phyloP scores from a whole-genome alignment of 441 rosid species.

The Erodium chrysanthum region DNA sequence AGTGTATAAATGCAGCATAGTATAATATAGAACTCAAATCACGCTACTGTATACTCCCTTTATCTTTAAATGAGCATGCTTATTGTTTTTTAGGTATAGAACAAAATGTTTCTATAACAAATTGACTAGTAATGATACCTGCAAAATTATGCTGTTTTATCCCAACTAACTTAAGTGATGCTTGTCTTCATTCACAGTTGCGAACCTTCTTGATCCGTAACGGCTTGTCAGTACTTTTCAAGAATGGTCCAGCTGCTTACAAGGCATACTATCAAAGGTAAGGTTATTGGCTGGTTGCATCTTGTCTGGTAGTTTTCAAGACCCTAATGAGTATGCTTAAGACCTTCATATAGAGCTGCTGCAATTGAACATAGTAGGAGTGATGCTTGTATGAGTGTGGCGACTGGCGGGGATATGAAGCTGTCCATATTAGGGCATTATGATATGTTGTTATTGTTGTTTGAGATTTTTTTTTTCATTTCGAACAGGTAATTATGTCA shows the following conservation, averaged over 20 bases:
- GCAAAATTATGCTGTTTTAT: background rate
- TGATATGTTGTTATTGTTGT: background rate
- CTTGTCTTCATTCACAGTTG: conserved; percentile 35
- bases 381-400: background rate
- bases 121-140: too few species aligned
- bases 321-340: background rate
- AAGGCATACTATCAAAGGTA: conserved; percentile 70
- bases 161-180: conserved; percentile 4
- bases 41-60: too few species aligned
- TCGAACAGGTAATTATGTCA: too few species aligned
- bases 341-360: background rate
- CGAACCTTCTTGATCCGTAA: conserved; percentile 94
- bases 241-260: conserved; percentile 82
- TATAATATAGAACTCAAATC: background rate
- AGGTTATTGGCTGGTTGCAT: conserved; percentile 11
- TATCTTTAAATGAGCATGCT: too few species aligned
- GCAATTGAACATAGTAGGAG: background rate
- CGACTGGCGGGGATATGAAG: background rate
- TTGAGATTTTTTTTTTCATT: too few species aligned
- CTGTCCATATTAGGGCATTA: background rate
- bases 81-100: background rate
- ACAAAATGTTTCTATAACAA: too few species aligned
- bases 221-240: conserved; percentile 78
- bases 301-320: background rate
- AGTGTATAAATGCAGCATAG: background rate